Evolutionary conservation across 1,139 yeast genomes (phyloP).

Genomic region (Pichia sp.): DNA sequence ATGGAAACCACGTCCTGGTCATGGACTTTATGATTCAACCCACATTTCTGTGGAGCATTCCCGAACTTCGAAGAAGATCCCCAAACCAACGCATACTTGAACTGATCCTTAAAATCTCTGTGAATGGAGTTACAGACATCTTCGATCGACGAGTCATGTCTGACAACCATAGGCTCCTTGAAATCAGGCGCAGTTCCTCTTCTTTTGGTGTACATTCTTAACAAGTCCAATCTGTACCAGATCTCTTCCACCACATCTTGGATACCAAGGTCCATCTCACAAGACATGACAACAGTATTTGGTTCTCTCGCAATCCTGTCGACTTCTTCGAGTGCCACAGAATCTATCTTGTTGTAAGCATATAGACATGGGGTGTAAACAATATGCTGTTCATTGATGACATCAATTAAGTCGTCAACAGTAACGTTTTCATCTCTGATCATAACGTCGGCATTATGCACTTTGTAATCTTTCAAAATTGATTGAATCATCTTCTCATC

Average conservation of each 20-base stretch:
- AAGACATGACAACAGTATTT: conserved; percentile 88
- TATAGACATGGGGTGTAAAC: conserved; percentile 87
- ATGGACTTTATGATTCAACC: conserved; percentile 70
- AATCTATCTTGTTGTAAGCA: conserved; percentile 91
- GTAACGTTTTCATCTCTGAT: conserved; percentile 86
- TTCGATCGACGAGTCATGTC: conserved; percentile 69
- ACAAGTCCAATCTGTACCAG: conserved; percentile 79
- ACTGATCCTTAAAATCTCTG: conserved; percentile 84
- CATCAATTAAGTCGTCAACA: conserved; percentile 90
- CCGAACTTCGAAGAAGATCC: conserved; percentile 77
- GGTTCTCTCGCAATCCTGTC: conserved; percentile 90
- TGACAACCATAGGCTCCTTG: conserved; percentile 84
- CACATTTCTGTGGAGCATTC: conserved; percentile 96
- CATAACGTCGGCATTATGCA: conserved; percentile 90
- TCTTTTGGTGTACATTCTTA: conserved; percentile 80
- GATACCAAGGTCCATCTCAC: conserved; percentile 79
- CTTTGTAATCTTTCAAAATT: conserved; percentile 76
- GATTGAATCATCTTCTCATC: conserved; percentile 75
- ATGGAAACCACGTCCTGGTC: conserved; percentile 95
- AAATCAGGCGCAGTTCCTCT: conserved; percentile 80
- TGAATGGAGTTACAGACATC: conserved; percentile 91
- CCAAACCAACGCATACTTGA: conserved; percentile 94
- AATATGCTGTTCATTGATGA: conserved; percentile 79
- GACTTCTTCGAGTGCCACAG: conserved; percentile 90
- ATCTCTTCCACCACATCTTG: conserved; percentile 86